A percentile compares a stretch with the other conserved stretches of the same genome.
phyloP scores from a whole-genome alignment of 2,329 filamentous ascomycete species.

The Ascosphaera apis region DNA sequence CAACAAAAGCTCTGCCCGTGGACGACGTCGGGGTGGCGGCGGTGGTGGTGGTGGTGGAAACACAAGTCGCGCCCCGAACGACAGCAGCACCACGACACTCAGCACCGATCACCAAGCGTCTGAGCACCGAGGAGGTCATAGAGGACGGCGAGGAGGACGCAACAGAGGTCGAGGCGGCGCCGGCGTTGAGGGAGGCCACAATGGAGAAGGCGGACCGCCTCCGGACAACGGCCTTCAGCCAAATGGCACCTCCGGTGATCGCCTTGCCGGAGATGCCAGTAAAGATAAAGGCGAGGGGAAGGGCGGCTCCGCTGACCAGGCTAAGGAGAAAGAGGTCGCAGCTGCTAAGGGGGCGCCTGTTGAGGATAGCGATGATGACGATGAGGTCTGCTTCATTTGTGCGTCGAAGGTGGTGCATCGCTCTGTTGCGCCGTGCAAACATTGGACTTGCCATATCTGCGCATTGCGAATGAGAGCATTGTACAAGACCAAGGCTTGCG shows the following conservation, averaged over 20 bases:
- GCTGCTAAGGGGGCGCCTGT: constrained; percentile 7
- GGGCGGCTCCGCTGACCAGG: constrained; percentile 3
- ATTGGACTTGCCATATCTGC: constrained; percentile 92
- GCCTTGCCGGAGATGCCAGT: constrained; percentile 25
- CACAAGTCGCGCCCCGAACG: too few species aligned
- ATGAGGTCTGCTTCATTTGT: constrained; percentile 91
- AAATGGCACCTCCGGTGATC: constrained; percentile 21
- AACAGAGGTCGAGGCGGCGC: constrained; percentile 3
- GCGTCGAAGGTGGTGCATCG: constrained; percentile 73
- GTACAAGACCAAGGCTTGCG: constrained; percentile 90
- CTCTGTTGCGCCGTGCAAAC: constrained; percentile 81
- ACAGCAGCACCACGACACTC: too few species aligned
- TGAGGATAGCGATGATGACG: constrained; percentile 36
- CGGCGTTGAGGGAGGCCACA: not conserved
- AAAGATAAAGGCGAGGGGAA: constrained; percentile 12
- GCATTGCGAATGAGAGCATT: constrained; percentile 72
- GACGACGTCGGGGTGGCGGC: too few species aligned
- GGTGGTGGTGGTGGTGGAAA: too few species aligned
- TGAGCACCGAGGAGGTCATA: constrained; percentile 2
- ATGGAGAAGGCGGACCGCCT: constrained; percentile 12
- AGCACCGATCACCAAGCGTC: not conserved
- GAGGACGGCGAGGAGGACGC: constrained; percentile 3
- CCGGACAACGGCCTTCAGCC: constrained; percentile 14
- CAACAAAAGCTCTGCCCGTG: too few species aligned
- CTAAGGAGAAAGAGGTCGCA: constrained; percentile 1